Percentiles rank a stretch among this genome's conserved stretches.
These are phyloP conservation scores for Physcia stellaris DNA, from an alignment of 495 filamentous ascomycete genomes.

Conservation along the genomic window DNA sequence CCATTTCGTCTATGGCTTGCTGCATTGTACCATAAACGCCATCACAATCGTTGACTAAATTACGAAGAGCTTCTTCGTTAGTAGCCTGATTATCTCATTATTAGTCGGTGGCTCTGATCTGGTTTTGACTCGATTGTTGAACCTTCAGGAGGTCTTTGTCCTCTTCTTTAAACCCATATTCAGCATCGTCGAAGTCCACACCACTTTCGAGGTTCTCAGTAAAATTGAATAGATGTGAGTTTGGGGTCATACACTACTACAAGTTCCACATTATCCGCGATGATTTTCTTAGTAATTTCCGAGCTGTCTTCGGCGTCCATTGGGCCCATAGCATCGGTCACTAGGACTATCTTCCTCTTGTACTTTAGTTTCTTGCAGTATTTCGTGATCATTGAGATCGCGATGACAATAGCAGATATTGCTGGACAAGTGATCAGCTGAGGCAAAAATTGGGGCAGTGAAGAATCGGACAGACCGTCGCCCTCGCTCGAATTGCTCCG, in stretches of 20 bases:
- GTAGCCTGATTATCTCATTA: conserved; percentile 26
- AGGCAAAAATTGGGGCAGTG: conserved; percentile 9
- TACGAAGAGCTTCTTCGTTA: conserved; percentile 56
- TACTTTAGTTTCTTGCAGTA: conserved; percentile 86
- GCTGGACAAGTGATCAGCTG: too few relatives aligned
- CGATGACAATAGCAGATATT: conserved; percentile 74
- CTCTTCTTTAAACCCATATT: conserved; percentile 89
- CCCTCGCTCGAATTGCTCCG: conserved; percentile 58
- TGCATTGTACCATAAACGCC: conserved; percentile 71
- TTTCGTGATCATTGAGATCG: conserved; percentile 69
- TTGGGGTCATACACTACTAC: conserved; percentile 50
- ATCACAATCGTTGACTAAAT: conserved; percentile 47
- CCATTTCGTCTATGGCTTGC: conserved; percentile 64
- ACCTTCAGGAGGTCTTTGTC: conserved; percentile 62
- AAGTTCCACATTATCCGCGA: conserved; percentile 62
- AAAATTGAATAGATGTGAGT: too few relatives aligned
- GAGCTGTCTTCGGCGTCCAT: conserved; percentile 49
- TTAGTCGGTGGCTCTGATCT: conserved; percentile 2
- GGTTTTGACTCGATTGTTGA: not conserved
- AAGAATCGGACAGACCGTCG: conserved; percentile 41
- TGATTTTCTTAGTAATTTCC: conserved; percentile 56
- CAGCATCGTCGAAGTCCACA: conserved; percentile 85
- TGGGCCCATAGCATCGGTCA: conserved; percentile 63
- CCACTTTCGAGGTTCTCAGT: conserved; percentile 47
- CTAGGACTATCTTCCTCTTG: conserved; percentile 63